Evolutionary conservation across 257 asterid species (phyloP).

Genomic region (Fraxinus quadrangulata): DNA sequence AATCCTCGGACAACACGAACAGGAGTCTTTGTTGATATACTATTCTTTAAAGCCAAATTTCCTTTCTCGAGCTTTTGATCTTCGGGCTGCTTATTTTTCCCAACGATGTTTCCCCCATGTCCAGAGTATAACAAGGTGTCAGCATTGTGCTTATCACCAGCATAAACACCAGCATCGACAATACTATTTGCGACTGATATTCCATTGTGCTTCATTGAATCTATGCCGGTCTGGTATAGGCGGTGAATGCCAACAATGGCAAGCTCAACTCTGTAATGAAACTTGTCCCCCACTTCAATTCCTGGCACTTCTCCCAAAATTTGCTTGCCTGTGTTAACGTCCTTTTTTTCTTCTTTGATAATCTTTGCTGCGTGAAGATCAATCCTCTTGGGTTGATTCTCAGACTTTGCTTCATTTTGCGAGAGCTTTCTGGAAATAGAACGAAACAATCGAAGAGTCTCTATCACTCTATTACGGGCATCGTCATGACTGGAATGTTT

Average conservation of each 20-base stretch:
- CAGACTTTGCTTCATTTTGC: constrained; percentile 63
- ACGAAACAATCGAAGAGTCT: constrained; percentile 61
- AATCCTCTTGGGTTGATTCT: constrained; percentile 43
- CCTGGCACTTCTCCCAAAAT: constrained; percentile 66
- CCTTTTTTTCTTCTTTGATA: constrained; percentile 49
- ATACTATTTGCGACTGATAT: constrained; percentile 60
- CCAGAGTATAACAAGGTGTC: constrained; percentile 73
- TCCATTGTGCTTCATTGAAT: constrained; percentile 43
- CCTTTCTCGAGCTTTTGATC: constrained; percentile 88
- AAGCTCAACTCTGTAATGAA: constrained; percentile 83
- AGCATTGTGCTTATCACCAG: constrained; percentile 56
- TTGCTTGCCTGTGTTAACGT: constrained; percentile 50
- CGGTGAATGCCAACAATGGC: constrained; percentile 80
- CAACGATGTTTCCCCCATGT: constrained; percentile 67
- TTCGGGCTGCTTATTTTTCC: constrained; percentile 53
- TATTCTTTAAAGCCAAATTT: constrained; percentile 67
- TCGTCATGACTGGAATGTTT: constrained; percentile 54
- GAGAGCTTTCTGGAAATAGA: constrained; percentile 62
- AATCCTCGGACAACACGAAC: constrained; percentile 85
- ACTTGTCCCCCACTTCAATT: constrained; percentile 85
- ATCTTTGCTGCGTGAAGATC: constrained; percentile 59
- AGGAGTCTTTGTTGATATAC: constrained; percentile 50
- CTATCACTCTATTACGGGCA: constrained; percentile 70
- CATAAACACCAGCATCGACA: constrained; percentile 76
- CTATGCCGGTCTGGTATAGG: constrained; percentile 73